A percentile compares a stretch with the other conserved stretches of the same genome.
phyloP scores from a whole-genome alignment of 768 basidiomycete species.

The Auriculariales sp. region DNA sequence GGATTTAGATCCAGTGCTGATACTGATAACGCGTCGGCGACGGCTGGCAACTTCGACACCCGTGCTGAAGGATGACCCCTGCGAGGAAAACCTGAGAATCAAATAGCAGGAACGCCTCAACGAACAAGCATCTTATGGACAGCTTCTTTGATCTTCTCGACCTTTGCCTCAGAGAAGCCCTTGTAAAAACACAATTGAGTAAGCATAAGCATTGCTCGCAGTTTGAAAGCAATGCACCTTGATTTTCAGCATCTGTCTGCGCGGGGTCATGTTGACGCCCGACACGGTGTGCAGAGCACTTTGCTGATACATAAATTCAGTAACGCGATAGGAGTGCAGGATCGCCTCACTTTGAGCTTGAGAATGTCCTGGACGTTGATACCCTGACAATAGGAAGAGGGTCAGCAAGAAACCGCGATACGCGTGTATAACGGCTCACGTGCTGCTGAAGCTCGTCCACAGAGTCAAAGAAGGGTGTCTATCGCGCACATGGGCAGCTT shows the following conservation, averaged over 20 bases:
- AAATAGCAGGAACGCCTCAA: background rate
- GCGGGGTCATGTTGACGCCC: conserved; percentile 83
- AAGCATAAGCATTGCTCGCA: too few relatives aligned
- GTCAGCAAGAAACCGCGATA: background rate
- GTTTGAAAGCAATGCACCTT: conserved; percentile 37
- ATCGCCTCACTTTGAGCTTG: conserved; percentile 64
- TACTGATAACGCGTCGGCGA: conserved; percentile 60
- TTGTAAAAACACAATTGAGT: conserved; percentile 14
- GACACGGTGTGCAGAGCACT: conserved; percentile 76
- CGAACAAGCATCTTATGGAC: conserved; percentile 72
- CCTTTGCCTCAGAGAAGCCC: conserved; percentile 95
- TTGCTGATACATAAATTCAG: conserved; percentile 24
- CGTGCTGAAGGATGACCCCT: conserved; percentile 88
- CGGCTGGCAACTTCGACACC: conserved; percentile 84
- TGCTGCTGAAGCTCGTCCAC: conserved; percentile 81
- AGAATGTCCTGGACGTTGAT: conserved; percentile 92
- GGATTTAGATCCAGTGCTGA: conserved; percentile 87
- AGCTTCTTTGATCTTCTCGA: conserved; percentile 95
- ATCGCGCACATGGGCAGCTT: background rate
- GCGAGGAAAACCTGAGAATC: background rate
- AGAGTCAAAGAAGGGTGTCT: conserved; percentile 56
- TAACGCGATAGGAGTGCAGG: conserved; percentile 11
- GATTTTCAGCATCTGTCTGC: conserved; percentile 82
- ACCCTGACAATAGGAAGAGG: conserved; percentile 34
- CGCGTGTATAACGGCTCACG: conserved; percentile 22